These are phyloP conservation scores for Sugiyamaella qingdaonensis DNA, from an alignment of 805 yeast species.

Conservation along the genomic window DNA sequence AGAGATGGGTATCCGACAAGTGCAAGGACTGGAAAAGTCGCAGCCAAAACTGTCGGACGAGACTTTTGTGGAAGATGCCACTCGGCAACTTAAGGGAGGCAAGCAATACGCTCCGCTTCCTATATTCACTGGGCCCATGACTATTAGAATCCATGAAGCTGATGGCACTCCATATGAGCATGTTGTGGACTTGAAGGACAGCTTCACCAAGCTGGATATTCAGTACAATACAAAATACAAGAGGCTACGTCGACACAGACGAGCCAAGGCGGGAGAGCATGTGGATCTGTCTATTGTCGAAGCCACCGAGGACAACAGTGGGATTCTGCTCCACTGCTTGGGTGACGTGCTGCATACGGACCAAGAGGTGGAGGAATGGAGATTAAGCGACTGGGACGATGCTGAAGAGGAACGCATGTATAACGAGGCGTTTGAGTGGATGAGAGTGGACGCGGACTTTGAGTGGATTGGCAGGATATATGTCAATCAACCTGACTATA, in stretches of 20 bases:
- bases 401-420: constrained; percentile 65
- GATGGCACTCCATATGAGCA: constrained; percentile 99
- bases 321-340: constrained; percentile 48
- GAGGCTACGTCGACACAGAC: constrained; percentile 60
- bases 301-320: constrained; percentile 26
- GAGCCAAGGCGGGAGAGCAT: constrained; percentile 12
- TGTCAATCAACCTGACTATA: constrained; percentile 87
- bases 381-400: constrained; percentile 60
- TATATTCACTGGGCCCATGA: constrained; percentile 84
- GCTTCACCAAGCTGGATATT: constrained; percentile 80
- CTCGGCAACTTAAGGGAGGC: constrained; percentile 22
- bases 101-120: constrained; percentile 25
- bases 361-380: constrained; percentile 66
- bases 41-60: constrained; percentile 35
- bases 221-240: constrained; percentile 94
- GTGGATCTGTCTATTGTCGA: constrained; percentile 26
- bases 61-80: constrained; percentile 40
- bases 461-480: constrained; percentile 89
- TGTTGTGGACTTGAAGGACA: constrained; percentile 84
- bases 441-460: constrained; percentile 93
- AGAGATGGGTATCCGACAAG: constrained; percentile 91
- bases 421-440: constrained; percentile 95
- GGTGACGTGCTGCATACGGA: constrained; percentile 73
- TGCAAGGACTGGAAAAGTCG: constrained; percentile 61
- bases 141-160: constrained; percentile 93